Base-by-base conservation (phyloP, 2,329 filamentous ascomycete genomes). In the Monascus ruber region DNA sequence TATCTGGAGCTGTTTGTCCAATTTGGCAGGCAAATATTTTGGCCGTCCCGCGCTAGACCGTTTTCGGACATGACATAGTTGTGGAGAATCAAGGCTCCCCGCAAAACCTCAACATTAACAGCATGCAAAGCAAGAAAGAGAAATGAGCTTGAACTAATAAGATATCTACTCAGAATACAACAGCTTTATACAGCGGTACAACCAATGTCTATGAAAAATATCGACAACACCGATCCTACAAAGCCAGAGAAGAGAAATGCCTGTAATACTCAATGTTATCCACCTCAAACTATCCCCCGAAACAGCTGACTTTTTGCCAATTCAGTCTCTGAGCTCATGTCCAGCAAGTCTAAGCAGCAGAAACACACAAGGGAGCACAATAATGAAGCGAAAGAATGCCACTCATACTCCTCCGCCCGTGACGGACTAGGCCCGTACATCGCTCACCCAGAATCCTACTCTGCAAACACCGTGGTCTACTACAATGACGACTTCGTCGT, bases 391-490 rank as follows among this genome's bases (percentile, higher is more conserved):
- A 17, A 17, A 17, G 17, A 17, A 17, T 17, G 17, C 17, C 17
- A 17, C 2, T 17, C 17, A 17, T 17, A 17, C 17, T 17, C 17
- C 17, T 17, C 64, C 10, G 62, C 68, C 35, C 71, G 79, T 39
- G 71, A 81, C 45, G 81, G 72, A 0, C 71, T 91, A 0, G 76
- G 76, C 33, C 64, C 69, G 17, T 91, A 91, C 61, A 79, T 83
- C 36, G 51, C 65, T 5, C 62, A 76, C 38, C 85, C 85, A 0
- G 68, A 73, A 28, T 66, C 70, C 1, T 81, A 77, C 51, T 72
- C 78, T 1, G 48, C 70, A 4, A 70, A 67, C 25, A 65, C 73
- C 6, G 74, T 87, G 1, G 69, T 91, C 39, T 80, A 78, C 53
- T 69, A 79, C 60, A 76, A 77, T 47, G 69, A 75, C n/a, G 65